Conservation (phyloP, 305 asterid genomes). For the Coffea humblotiana region DNA sequence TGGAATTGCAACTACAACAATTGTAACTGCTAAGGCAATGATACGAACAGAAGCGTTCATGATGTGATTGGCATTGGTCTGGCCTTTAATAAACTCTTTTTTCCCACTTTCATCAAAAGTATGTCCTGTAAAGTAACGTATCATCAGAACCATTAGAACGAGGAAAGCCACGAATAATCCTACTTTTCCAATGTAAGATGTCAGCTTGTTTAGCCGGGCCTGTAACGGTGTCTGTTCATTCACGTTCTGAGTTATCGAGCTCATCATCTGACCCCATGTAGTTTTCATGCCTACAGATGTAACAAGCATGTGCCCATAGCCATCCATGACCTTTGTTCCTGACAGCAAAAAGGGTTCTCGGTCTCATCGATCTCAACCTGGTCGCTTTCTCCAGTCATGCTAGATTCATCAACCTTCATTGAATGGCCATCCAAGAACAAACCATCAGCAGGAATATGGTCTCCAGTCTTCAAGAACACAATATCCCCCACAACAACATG, state of each 20-base stretch:
- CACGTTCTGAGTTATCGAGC: slow-evolving; percentile 19
- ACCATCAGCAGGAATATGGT: slow-evolving; percentile 36
- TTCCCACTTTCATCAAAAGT: slow-evolving; percentile 17
- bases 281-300: slow-evolving; percentile 33
- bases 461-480: slow-evolving; percentile 27
- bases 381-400: slow-evolving; percentile 34
- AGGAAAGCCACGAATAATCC: slow-evolving; percentile 21
- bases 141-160: slow-evolving; percentile 22
- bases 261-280: slow-evolving; percentile 33
- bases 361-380: slow-evolving; percentile 12
- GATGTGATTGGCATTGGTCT: slow-evolving; percentile 1
- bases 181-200: slow-evolving; percentile 24
- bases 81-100: slow-evolving; percentile 12
- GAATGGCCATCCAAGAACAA: slow-evolving; percentile 23
- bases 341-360: slow-evolving; percentile 22
- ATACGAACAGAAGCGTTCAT: slow-evolving; percentile 10
- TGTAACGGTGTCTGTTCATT: slow-evolving; percentile 28
- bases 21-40: slow-evolving; percentile 23
- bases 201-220: slow-evolving; percentile 28
- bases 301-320: slow-evolving; percentile 31
- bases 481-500: slow-evolving; percentile 33
- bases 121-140: slow-evolving; percentile 27
- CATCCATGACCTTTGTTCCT: slow-evolving; percentile 31
- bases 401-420: slow-evolving; percentile 31
- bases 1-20: slow-evolving; percentile 33